Base-by-base conservation (phyloP, 148 eudicot genomes). In the Camellia granthamiana region DNA sequence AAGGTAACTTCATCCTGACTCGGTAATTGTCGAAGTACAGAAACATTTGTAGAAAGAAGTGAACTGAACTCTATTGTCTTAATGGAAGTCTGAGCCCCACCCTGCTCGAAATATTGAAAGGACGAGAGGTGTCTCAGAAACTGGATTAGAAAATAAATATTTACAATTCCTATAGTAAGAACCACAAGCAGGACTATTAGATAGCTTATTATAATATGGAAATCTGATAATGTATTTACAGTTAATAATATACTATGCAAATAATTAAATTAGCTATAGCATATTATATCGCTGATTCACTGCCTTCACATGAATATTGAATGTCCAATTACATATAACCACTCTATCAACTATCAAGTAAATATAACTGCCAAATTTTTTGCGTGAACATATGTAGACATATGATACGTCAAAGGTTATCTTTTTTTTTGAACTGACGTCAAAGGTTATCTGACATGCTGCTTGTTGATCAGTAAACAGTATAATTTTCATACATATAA, bases 81-180 rank as follows among this genome's bases (percentile, higher is more conserved):
- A 62, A 93, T 79, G 73, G 95, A 93, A 83, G 94, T 91, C 85
- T 96, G 99, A 30, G 89, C 87, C 81, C 91, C 94, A 82, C 93
- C 91, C 99, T 96, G 86, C 76, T 86, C 76, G 62, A 86, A 77
- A 38, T 12, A 81, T 69, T 6, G 75, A 81, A 77, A 51, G 73
- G 56, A 43, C 0, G 69, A 9, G 69, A 72, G 16, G 62, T 74
- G 58, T 42, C 16, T 72, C 14, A 10, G 21, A 19, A 54, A 16
- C 8, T 46, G 9, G 69, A 49, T 19, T 49, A 43, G 63, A 72
- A 21, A 13, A 69, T 54, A 79, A 60, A 79, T 0, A 66, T 75
- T 14, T 51, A 52, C 52, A 54, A 64, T 11, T 72, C 76, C 67
- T 16, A 30, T 7, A 54, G 14, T 42, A 67, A 42, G 16, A 16